Conservation (phyloP, 495 filamentous ascomycete species). For the Xylaria nigripes region DNA sequence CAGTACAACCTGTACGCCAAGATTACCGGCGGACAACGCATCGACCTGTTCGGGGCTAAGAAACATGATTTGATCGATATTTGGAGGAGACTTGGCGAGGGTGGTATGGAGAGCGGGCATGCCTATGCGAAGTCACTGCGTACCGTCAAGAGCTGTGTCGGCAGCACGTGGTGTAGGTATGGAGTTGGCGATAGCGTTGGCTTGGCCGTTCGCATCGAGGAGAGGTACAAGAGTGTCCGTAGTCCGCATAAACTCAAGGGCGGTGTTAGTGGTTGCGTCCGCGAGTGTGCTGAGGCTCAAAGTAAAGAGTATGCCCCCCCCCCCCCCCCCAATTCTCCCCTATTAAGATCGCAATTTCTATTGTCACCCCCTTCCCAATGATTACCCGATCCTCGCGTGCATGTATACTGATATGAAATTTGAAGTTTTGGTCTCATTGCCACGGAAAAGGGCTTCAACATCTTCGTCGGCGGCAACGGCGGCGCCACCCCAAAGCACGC, state of each 20-base stretch:
- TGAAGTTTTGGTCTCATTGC: slow-evolving; percentile 83
- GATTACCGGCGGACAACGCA: slow-evolving; percentile 91
- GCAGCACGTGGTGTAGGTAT: slow-evolving; percentile 90
- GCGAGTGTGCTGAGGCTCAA: slow-evolving; percentile 93
- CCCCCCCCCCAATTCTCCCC: neutral
- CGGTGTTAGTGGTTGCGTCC: slow-evolving; percentile 83
- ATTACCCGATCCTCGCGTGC: no score
- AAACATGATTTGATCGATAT: slow-evolving; percentile 89
- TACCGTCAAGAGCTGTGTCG: slow-evolving; percentile 92
- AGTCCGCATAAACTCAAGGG: slow-evolving; percentile 92
- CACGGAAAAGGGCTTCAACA: slow-evolving; percentile 91
- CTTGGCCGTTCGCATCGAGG: slow-evolving; percentile 86
- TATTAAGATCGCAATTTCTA: neutral
- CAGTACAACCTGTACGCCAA: slow-evolving; percentile 87
- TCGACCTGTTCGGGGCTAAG: slow-evolving; percentile 91
- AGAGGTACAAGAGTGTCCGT: slow-evolving; percentile 90
- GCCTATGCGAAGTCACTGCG: slow-evolving; percentile 89
- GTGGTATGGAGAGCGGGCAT: slow-evolving; percentile 92
- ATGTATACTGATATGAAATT: neutral
- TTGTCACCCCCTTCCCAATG: neutral
- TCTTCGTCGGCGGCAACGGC: slow-evolving; percentile 90
- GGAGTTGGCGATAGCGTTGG: slow-evolving; percentile 95
- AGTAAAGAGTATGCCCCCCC: slow-evolving; percentile 67
- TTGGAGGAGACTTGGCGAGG: slow-evolving; percentile 77
- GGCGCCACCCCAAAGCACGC: slow-evolving; percentile 80